Evolutionary conservation across 306 rosid genomes (phyloP).

Genomic region (Ormosia emarginata): DNA sequence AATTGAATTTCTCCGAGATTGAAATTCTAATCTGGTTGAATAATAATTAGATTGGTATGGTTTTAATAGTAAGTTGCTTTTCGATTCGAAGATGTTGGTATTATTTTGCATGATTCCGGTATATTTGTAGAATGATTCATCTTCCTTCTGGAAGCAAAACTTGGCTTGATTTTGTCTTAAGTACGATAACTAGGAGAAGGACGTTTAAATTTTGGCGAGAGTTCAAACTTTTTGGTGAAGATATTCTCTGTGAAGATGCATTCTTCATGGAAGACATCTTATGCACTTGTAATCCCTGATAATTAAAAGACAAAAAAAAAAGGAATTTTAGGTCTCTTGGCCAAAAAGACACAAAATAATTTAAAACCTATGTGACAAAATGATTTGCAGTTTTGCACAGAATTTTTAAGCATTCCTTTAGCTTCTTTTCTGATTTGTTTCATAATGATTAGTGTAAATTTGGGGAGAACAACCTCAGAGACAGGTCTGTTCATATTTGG

Average conservation of each 20-base stretch:
- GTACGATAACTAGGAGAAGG: background rate
- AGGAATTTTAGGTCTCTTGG: background rate
- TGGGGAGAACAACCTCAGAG: background rate
- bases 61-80: background rate
- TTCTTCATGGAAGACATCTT: background rate
- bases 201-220: background rate
- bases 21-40: background rate
- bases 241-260: background rate
- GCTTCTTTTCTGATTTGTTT: background rate
- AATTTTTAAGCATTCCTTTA: background rate
- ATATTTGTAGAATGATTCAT: background rate
- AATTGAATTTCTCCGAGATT: background rate
- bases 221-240: background rate
- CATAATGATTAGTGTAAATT: background rate
- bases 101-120: background rate
- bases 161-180: background rate
- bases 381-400: background rate
- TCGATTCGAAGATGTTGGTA: background rate
- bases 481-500: background rate
- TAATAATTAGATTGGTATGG: background rate
- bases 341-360: background rate
- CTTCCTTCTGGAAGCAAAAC: background rate
- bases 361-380: background rate
- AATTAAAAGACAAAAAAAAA: background rate
- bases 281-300: constrained; percentile 4